Evolutionary conservation across 495 filamentous ascomycete genomes (phyloP), one percentile per base, ranked within the genome.

Genomic region (Aspergillus cavernicola): DNA sequence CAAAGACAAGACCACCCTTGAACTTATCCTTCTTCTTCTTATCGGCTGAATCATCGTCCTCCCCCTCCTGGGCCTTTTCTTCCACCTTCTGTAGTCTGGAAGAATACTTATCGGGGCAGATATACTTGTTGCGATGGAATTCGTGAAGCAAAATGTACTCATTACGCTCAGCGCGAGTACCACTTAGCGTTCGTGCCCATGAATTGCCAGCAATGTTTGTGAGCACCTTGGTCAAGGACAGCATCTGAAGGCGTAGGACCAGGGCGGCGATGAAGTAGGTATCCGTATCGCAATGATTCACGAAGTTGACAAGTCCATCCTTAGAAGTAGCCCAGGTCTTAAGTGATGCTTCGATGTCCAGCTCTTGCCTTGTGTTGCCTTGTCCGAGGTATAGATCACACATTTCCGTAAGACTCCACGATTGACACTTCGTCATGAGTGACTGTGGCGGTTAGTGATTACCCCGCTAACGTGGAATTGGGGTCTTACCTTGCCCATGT

Each of bases 21-120:
- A 86, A 98, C 67, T 97, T 98, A 68, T 98, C 93, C 66, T 96
- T 98, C 79, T 97, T 98, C 68, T 96, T 98, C 80, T 97, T 98
- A 61, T 88, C 88, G 2, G 74, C 80, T 22, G 69, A 80, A n/a
- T 84, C 85, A 23, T 86, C 86, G 2, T 86, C 89, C 20, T 88
- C 87, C 18, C 83, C 83, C 16, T 74, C 72, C 20, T 78, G 76
- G 38, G 80, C 76, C 28, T 85, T 85, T 38, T 85, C 82, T 55
- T 86, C 83, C 19, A 72, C 74, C 57, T 88, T 89, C 4, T 76
- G 73, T 47, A 88, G 80, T 78, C 71, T 86, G 82, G 69, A 86
- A 82, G 61, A 77, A 77, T 61, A 87, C 64, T 98, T 98, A 67
- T 98, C 95, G 0, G 93, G 93, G 64, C 92, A 96, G 50, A 98